Evolutionary conservation across 1,284 basidiomycete species (phyloP), one percentile per base, ranked within the genome.

Genomic region (Moesziomyces antarcticus): DNA sequence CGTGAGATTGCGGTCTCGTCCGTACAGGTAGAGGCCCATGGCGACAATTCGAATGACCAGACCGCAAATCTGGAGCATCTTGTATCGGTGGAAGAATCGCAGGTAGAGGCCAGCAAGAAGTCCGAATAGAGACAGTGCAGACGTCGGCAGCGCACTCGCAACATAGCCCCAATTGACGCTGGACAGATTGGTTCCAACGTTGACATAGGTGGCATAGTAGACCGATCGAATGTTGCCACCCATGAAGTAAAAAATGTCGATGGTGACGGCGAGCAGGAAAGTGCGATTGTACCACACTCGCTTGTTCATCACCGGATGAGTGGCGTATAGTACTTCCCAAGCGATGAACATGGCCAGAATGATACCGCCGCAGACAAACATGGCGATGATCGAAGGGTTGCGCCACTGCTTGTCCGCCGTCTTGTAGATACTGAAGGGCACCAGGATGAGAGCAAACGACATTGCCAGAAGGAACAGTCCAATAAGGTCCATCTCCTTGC

Each of bases 71-170:
- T 80, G 79, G 14, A 75, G 53, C 47, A 56, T 47, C 84, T 87
- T 87, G 85, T 86, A 87, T 9, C 86, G 84, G 44, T 84, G 81
- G 41, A 85, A 86, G 25, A 71, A 79, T 30, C 77, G 79, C 84
- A 86, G 85, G 67, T 86, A 75, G 18, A 82, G 51, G 22, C 87
- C 87, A 5, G 82, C 86, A 11, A 85, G 41, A 50, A 87, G 80
- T 37, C 82, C 83, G 40, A 60, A 60, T 20, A 53, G 10, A n/a
- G 57, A 60, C 11, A 60, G 46, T 7, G 27, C 57, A 16, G 35
- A 14, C 6, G 57, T 60, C 9, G 57, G 33, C 14, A 60, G 44
- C 21, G 44, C 44, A 25, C 22, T 45, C 5, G 24, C 44, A 16
- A 25, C 44, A 21, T 45, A 45, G 44, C 44, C 44, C 21, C 44